phyloP scores from a whole-genome alignment of 2,329 filamentous ascomycete genomes.

The Passalora sequoiae region DNA sequence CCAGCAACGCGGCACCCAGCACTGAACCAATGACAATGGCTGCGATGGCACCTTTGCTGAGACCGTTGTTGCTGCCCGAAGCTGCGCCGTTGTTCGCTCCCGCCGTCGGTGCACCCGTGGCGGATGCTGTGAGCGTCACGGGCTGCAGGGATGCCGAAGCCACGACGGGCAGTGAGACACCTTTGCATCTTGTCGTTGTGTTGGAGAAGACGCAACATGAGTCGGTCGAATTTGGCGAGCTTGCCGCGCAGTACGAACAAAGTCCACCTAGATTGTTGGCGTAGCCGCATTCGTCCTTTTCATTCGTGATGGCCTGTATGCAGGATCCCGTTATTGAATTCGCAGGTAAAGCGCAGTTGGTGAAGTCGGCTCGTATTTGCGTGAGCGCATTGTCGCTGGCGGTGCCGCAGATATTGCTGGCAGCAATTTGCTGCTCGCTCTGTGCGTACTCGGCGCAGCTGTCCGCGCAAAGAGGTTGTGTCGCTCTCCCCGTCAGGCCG shows the following conservation, averaged over 20 bases:
- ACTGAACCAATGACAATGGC: slow-evolving; percentile 82
- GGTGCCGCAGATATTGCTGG: slow-evolving; percentile 68
- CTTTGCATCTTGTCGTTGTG: slow-evolving; percentile 65
- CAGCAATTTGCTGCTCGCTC: slow-evolving; percentile 79
- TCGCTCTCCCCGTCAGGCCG: slow-evolving; percentile 56
- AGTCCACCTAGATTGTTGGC: slow-evolving; percentile 65
- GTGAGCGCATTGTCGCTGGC: slow-evolving; percentile 58
- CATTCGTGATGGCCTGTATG: slow-evolving; percentile 71
- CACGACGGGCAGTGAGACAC: slow-evolving; percentile 64
- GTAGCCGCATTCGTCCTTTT: slow-evolving; percentile 83
- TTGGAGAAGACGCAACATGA: slow-evolving; percentile 86
- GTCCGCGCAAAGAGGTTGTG: slow-evolving; percentile 78
- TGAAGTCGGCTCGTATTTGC: slow-evolving; percentile 87
- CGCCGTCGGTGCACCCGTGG: slow-evolving; percentile 32
- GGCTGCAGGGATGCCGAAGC: slow-evolving; percentile 59
- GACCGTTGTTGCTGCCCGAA: slow-evolving; percentile 38
- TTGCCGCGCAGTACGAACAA: slow-evolving; percentile 79
- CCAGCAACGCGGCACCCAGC: slow-evolving; percentile 64
- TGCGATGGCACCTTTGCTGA: slow-evolving; percentile 73
- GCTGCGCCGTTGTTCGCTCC: slow-evolving; percentile 24
- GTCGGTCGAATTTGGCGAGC: slow-evolving; percentile 85
- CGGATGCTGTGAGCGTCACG: slow-evolving; percentile 59
- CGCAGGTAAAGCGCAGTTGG: slow-evolving; percentile 78
- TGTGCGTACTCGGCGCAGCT: slow-evolving; percentile 82
- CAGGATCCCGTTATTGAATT: slow-evolving; percentile 70